Evolutionary conservation across 257 asterid species (phyloP).

Genomic region (Solanum neorickii): DNA sequence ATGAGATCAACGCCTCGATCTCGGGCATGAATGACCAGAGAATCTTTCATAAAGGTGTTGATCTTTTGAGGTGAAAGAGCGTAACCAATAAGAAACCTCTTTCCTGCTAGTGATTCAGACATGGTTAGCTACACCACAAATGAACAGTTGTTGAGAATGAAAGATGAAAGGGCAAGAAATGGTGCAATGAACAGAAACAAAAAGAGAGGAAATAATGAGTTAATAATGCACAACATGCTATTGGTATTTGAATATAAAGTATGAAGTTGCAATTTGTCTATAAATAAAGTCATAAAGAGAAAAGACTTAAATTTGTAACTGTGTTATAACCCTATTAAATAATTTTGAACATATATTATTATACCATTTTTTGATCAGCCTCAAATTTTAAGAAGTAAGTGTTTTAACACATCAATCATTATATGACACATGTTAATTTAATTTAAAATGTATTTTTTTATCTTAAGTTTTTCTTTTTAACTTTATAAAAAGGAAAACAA

Average conservation of each 20-base stretch:
- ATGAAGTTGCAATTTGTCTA: neutral
- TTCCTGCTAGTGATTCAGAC: neutral
- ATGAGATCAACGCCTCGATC: conserved; percentile 47
- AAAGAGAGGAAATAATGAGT: neutral
- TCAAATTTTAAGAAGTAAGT: too few species aligned
- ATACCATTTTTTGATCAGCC: too few species aligned
- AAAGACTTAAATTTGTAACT: too few species aligned
- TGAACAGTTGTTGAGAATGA: neutral
- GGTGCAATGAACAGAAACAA: neutral
- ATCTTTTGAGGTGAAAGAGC: conserved; percentile 61
- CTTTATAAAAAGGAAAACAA: too few species aligned
- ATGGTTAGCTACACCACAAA: neutral
- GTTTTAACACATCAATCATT: too few species aligned
- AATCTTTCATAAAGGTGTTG: conserved; percentile 41
- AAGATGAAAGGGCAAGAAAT: neutral
- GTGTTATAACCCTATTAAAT: too few species aligned
- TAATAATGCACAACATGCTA: neutral
- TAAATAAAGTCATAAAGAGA: too few species aligned
- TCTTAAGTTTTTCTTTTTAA: too few species aligned
- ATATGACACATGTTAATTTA: too few species aligned
- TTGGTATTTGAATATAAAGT: neutral
- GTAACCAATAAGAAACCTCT: conserved; percentile 42
- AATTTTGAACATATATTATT: too few species aligned
- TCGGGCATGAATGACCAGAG: conserved; percentile 40
- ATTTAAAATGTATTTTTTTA: too few species aligned